Percentiles rank a stretch among this genome's conserved stretches.
Conservation (phyloP, 164 flowering plant species). For the Brasenia schreberi region DNA sequence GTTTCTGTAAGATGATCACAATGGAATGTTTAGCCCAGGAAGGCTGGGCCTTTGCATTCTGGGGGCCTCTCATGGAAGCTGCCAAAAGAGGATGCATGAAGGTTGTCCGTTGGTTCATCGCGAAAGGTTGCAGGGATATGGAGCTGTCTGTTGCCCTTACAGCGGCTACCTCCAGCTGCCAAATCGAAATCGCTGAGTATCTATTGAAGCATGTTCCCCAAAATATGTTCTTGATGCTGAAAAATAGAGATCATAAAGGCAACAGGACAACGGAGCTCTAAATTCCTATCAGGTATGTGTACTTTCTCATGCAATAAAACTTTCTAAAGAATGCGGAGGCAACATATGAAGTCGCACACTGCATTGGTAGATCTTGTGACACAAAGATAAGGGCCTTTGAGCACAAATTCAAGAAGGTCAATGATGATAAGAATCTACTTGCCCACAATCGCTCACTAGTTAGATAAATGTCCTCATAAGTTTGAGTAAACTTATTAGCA, state of each 20-base stretch:
- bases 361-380: conserved; percentile 63
- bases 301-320: conserved; percentile 65
- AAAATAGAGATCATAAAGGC: conserved; percentile 92
- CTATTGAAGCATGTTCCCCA: conserved; percentile 90
- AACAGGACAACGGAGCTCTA: conserved; percentile 85
- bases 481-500: no score
- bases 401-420: no score
- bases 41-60: conserved; percentile 76
- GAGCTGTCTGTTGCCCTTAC: conserved; percentile 93
- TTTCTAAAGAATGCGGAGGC: conserved; percentile 74
- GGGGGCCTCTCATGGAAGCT: conserved; percentile 94
- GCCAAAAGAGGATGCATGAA: conserved; percentile 87
- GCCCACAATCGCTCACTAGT: no score
- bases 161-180: conserved; percentile 86
- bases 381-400: conserved; percentile 43
- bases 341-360: conserved; percentile 82
- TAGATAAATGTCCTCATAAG: no score
- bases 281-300: conserved; percentile 83
- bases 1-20: conserved; percentile 79
- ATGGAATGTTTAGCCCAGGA: conserved; percentile 94
- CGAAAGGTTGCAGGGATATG: conserved; percentile 83
- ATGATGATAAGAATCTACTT: no score
- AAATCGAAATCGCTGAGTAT: conserved; percentile 60
- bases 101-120: conserved; percentile 92
- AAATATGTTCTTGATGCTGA: conserved; percentile 73